These are phyloP conservation scores for Alternaria burnsii DNA, from an alignment of 2,329 filamentous ascomycete genomes.

Conservation along the genomic window DNA sequence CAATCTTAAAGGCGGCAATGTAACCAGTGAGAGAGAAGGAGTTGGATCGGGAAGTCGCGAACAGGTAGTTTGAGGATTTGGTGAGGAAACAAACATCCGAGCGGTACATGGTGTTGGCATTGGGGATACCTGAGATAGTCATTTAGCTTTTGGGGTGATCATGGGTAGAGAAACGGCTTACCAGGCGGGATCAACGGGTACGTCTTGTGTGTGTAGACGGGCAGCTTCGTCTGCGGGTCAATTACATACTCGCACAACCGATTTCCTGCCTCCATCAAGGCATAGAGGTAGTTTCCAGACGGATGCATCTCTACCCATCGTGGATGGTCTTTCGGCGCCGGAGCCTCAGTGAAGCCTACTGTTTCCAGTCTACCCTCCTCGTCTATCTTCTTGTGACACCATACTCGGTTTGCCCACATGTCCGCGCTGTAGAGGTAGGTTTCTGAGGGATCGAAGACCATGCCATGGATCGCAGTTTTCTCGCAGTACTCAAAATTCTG, in stretches of 20 bases:
- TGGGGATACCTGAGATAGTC: conserved; percentile 50
- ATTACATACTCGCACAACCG: conserved; percentile 82
- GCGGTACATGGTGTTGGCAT: conserved; percentile 72
- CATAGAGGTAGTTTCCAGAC: conserved; percentile 80
- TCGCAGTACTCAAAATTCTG: conserved; percentile 78
- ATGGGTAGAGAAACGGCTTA: conserved; percentile 48
- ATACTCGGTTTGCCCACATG: conserved; percentile 79
- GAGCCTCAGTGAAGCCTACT: conserved; percentile 76
- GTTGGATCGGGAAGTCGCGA: conserved; percentile 85
- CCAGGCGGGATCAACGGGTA: conserved; percentile 84
- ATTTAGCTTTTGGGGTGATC: background rate
- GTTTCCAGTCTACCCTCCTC: conserved; percentile 70
- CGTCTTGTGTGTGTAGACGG: conserved; percentile 78
- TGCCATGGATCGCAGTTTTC: conserved; percentile 78
- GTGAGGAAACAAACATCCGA: conserved; percentile 83
- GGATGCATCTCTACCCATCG: conserved; percentile 89
- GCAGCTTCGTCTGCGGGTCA: conserved; percentile 75
- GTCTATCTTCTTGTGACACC: conserved; percentile 78
- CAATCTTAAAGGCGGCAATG: conserved; percentile 79
- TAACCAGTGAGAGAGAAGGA: conserved; percentile 79
- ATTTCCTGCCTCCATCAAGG: conserved; percentile 90
- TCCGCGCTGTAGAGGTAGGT: conserved; percentile 82
- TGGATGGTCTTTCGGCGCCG: conserved; percentile 76
- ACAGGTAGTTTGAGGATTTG: conserved; percentile 75
- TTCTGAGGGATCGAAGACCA: conserved; percentile 79